These are phyloP conservation scores for Penicillium sp. DNA, from an alignment of 2,329 filamentous ascomycete genomes.

Conservation along the genomic window DNA sequence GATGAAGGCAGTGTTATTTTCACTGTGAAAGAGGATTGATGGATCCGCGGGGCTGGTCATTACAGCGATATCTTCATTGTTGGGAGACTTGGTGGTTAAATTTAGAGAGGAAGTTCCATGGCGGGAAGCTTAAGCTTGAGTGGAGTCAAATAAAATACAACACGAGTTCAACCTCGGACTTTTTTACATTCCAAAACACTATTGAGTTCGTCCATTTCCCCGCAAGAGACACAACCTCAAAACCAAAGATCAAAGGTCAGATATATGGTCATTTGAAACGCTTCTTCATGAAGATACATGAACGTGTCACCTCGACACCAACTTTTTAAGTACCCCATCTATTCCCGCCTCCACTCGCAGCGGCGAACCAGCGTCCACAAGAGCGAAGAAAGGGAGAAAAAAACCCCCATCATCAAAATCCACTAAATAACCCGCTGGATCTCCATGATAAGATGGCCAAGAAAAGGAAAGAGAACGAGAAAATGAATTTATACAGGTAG, in stretches of 20 bases:
- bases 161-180: background rate
- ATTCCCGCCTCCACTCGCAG: constrained; percentile 24
- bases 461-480: constrained; percentile 20
- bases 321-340: constrained; percentile 3
- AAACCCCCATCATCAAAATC: constrained; percentile 16
- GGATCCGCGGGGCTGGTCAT: constrained; percentile 12
- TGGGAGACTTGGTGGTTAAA: background rate
- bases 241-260: constrained; percentile 5
- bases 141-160: background rate
- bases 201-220: background rate
- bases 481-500: constrained; percentile 35
- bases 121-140: background rate
- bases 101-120: background rate
- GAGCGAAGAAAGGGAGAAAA: constrained; percentile 19
- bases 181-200: background rate
- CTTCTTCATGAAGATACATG: constrained; percentile 14
- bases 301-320: constrained; percentile 5
- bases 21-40: constrained; percentile 51
- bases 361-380: constrained; percentile 42
- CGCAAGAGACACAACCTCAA: background rate
- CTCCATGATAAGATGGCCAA: constrained; percentile 22
- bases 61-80: background rate
- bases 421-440: constrained; percentile 32
- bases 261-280: constrained; percentile 14
- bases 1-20: constrained; percentile 44